Evolutionary conservation across 2,329 filamentous ascomycete species (phyloP), one percentile per base, ranked within the genome.

Genomic region (Nemania bipapillata): DNA sequence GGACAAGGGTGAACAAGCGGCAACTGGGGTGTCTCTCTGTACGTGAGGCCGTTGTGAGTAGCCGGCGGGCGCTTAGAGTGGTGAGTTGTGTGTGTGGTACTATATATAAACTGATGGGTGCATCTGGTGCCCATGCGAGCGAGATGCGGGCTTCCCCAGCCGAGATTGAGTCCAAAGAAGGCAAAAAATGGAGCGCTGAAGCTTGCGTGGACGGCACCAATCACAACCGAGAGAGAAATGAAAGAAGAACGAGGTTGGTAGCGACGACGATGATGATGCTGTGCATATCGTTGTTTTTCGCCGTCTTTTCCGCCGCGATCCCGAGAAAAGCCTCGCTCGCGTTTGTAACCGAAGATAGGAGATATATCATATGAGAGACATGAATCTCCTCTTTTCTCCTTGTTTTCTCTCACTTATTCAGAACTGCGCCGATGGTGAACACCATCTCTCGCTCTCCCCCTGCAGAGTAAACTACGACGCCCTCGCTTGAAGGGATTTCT

Each of bases 141-240:
- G 70, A 73, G 73, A 76, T 75, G 71, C 64, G 73, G 66, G 73
- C 72, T 73, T 75, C 74, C 75, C 70, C 75, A 76, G 74, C 75
- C 75, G 73, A 77, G 72, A 76, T 76, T 73, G 67, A 68, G 59
- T 64, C 63, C 59, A 64, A 24, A 67, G 49, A 42, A n/a, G 67
- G 24, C 54, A 60, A 54, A 60, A 64, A 69, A 69, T 71, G 66
- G 69, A 70, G 58, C 40, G 35, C 32, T 58, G 66, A 50, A 54
- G 55, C 57, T 65, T 52, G 45, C 65, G 66, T 62, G 59, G 65
- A 55, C 45, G 56, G 49, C 57, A 56, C 61, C 57, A 70, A 68
- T 55, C 37, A 64, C 50, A 56, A 53, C 30, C 26, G 20, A 55
- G 53, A 62, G 52, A 49, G 63, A 63, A 70, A 70, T 67, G 64